A percentile compares a stretch with the other conserved stretches of the same genome.
phyloP scores from a whole-genome alignment of 2,329 filamentous ascomycete species.

The Colletotrichum trifolii region DNA sequence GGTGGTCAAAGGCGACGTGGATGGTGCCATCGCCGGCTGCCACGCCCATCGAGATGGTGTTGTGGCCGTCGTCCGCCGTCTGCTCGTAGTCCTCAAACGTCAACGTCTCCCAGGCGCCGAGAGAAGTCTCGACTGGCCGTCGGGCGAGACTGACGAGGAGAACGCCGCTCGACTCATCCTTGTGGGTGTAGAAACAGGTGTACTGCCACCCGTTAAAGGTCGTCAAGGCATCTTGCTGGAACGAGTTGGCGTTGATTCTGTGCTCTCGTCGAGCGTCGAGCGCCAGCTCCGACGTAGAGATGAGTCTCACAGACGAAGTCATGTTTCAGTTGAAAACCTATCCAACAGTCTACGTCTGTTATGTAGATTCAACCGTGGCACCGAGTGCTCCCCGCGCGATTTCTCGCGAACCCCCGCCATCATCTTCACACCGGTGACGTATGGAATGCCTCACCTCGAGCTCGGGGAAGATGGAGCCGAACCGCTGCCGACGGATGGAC shows the following conservation, averaged over 20 bases:
- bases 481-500: slow-evolving; percentile 4
- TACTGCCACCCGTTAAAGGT: slow-evolving; percentile 34
- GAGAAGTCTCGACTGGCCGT: background rate
- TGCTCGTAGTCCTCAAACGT: slow-evolving; percentile 31
- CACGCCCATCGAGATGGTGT: slow-evolving; percentile 32
- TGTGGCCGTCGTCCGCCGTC: slow-evolving; percentile 35
- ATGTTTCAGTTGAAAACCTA: background rate
- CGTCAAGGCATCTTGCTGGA: slow-evolving; percentile 33
- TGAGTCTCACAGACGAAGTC: slow-evolving; percentile 4
- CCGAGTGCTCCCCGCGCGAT: background rate
- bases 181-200: slow-evolving; percentile 27
- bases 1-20: slow-evolving; percentile 32
- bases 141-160: slow-evolving; percentile 28
- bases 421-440: slow-evolving; percentile 21
- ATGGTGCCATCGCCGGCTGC: slow-evolving; percentile 28
- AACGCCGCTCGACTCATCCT: slow-evolving; percentile 9
- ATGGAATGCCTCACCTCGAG: background rate
- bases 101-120: slow-evolving; percentile 23
- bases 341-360: background rate
- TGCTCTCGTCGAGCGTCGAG: slow-evolving; percentile 31
- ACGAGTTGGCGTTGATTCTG: slow-evolving; percentile 34
- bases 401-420: background rate
- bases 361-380: background rate
- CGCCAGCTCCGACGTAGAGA: slow-evolving; percentile 19
- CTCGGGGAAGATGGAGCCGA: slow-evolving; percentile 30